Conservation (phyloP, 305 asterid genomes). For the Andrographis paniculata region DNA sequence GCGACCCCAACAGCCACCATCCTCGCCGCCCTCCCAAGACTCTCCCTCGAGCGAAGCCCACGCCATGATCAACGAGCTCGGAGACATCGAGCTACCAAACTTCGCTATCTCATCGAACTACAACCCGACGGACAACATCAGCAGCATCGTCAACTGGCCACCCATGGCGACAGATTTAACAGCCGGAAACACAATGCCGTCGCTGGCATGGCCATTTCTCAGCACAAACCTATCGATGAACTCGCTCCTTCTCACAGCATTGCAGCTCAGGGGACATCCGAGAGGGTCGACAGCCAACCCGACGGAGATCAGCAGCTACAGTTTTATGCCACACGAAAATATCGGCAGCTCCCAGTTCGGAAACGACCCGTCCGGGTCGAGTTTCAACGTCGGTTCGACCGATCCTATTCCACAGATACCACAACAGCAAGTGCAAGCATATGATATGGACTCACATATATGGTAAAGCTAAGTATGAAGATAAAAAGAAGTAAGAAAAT, state of each 20-base stretch:
- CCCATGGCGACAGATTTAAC: slow-evolving; percentile 21
- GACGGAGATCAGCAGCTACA: slow-evolving; percentile 16
- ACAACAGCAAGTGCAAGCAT: slow-evolving; percentile 41
- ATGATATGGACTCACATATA: slow-evolving; percentile 44
- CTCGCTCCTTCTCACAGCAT: slow-evolving; percentile 60
- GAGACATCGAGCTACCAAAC: slow-evolving; percentile 45
- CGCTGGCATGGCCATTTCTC: slow-evolving; percentile 46
- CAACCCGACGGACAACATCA: slow-evolving; percentile 6
- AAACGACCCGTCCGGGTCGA: slow-evolving; percentile 21
- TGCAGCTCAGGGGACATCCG: slow-evolving; percentile 45
- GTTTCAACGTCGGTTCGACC: slow-evolving; percentile 27
- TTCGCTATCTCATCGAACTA: slow-evolving; percentile 19
- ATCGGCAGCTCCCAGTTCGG: slow-evolving; percentile 21
- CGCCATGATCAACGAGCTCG: slow-evolving; percentile 37
- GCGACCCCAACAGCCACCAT: slow-evolving; percentile 11
- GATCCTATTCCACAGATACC: slow-evolving; percentile 24
- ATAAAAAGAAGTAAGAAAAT: not conserved
- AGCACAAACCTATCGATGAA: slow-evolving; percentile 42
- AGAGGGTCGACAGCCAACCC: slow-evolving; percentile 4
- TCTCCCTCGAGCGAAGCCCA: slow-evolving; percentile 56
- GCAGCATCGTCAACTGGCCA: slow-evolving; percentile 21
- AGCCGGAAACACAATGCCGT: slow-evolving; percentile 23
- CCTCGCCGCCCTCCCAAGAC: slow-evolving; percentile 54
- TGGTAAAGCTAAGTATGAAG: slow-evolving; percentile 28
- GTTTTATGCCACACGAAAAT: slow-evolving; percentile 24